phyloP scores from a whole-genome alignment of 192 early-diverging fungal species.

The Chytriomyces sp. region DNA sequence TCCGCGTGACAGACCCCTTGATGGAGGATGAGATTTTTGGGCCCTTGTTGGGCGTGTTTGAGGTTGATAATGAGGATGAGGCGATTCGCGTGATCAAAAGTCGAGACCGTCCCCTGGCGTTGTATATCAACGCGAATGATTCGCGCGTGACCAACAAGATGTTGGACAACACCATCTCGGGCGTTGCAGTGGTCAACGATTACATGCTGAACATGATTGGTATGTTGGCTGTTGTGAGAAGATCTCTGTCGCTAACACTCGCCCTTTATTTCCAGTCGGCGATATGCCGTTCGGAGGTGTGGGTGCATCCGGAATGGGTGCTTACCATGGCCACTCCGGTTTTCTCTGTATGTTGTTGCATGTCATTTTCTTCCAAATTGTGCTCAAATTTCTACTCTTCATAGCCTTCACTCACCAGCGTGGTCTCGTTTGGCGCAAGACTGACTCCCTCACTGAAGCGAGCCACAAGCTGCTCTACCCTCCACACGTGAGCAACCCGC shows the following conservation, averaged over 20 bases:
- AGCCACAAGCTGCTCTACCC: neutral
- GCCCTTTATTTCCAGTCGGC: slow-evolving; percentile 19
- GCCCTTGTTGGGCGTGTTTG: slow-evolving; percentile 84
- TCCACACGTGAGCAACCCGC: neutral
- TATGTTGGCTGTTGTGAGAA: slow-evolving; percentile 30
- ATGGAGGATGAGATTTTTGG: slow-evolving; percentile 86
- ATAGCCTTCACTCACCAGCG: slow-evolving; percentile 22
- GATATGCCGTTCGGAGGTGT: slow-evolving; percentile 86
- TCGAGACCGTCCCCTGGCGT: slow-evolving; percentile 71
- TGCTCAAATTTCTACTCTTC: slow-evolving; percentile 67
- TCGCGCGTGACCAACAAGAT: slow-evolving; percentile 53
- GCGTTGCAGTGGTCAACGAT: slow-evolving; percentile 80
- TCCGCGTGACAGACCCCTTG: slow-evolving; percentile 36
- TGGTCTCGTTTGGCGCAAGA: neutral
- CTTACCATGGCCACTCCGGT: slow-evolving; percentile 1
- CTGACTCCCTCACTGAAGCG: neutral
- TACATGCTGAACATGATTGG: slow-evolving; percentile 65
- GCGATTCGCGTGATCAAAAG: slow-evolving; percentile 37
- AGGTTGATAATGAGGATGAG: slow-evolving; percentile 39
- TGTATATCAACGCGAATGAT: slow-evolving; percentile 74
- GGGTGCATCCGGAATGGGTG: slow-evolving; percentile 83
- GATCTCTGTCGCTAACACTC: neutral
- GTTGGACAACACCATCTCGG: slow-evolving; percentile 69
- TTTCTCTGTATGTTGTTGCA: neutral
- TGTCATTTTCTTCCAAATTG: neutral